A percentile compares a stretch with the other conserved stretches of the same genome.
These are phyloP conservation scores for Simplicillium sp. DNA, from an alignment of 2,329 filamentous ascomycete species.

Conservation along the genomic window DNA sequence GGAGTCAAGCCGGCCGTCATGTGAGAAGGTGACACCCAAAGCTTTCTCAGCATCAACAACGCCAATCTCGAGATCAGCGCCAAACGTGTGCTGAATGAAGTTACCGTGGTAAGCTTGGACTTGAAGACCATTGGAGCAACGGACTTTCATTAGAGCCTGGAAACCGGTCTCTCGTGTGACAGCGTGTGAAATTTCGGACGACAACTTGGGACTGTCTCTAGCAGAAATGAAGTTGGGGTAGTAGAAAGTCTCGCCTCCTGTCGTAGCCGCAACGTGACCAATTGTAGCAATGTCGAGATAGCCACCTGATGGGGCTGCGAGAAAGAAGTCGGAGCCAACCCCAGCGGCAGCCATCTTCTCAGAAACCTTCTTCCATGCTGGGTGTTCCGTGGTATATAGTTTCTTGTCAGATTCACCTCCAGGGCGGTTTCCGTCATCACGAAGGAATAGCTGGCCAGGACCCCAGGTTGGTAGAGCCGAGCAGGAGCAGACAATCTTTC, in stretches of 20 bases:
- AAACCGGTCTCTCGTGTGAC: slow-evolving; percentile 87
- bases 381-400: slow-evolving; percentile 82
- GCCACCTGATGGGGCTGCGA: slow-evolving; percentile 80
- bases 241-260: slow-evolving; percentile 93
- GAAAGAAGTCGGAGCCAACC: slow-evolving; percentile 87
- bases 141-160: slow-evolving; percentile 95
- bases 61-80: slow-evolving; percentile 89
- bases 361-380: slow-evolving; percentile 75
- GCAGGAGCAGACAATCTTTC: slow-evolving; percentile 83
- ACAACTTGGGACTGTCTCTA: slow-evolving; percentile 75
- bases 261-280: slow-evolving; percentile 74
- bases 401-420: slow-evolving; percentile 88
- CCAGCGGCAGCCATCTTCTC: slow-evolving; percentile 82
- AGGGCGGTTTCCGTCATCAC: slow-evolving; percentile 80
- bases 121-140: slow-evolving; percentile 93
- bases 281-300: slow-evolving; percentile 92
- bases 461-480: slow-evolving; percentile 87
- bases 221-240: slow-evolving; percentile 92
- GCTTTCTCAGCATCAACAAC: slow-evolving; percentile 90
- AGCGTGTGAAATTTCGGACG: slow-evolving; percentile 75
- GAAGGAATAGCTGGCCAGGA: slow-evolving; percentile 72
- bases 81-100: slow-evolving; percentile 91
- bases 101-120: slow-evolving; percentile 92
- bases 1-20: slow-evolving; percentile 94
- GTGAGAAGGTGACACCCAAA: slow-evolving; percentile 80